Conservation (phyloP, 805 yeast species). For the Debaryomyces castellii region DNA sequence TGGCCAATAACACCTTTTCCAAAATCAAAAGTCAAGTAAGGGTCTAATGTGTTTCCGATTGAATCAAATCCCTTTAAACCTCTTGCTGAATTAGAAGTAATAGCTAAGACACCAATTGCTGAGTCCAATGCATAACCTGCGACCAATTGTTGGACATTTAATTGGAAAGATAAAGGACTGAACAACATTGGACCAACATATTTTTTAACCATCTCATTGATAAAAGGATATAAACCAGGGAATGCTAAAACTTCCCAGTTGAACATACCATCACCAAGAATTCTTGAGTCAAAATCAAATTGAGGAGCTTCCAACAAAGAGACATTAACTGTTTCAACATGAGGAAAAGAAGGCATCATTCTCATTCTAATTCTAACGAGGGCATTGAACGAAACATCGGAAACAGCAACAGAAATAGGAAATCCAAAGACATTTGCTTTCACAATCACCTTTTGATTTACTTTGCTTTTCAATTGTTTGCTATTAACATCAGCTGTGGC, state of each 20-base stretch:
- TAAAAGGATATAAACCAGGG: slow-evolving; percentile 84
- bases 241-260: slow-evolving; percentile 84
- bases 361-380: slow-evolving; percentile 78
- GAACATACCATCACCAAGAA: slow-evolving; percentile 78
- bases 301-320: slow-evolving; percentile 84
- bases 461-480: slow-evolving; percentile 80
- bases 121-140: slow-evolving; percentile 79
- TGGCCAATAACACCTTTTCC: slow-evolving; percentile 58
- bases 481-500: slow-evolving; percentile 79
- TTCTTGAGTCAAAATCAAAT: slow-evolving; percentile 75
- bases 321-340: slow-evolving; percentile 85
- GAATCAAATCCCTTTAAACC: slow-evolving; percentile 69
- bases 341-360: slow-evolving; percentile 91
- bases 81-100: slow-evolving; percentile 65
- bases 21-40: slow-evolving; percentile 76
- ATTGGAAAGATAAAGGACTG: slow-evolving; percentile 88
- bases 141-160: slow-evolving; percentile 86
- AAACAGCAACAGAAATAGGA: slow-evolving; percentile 74
- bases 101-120: slow-evolving; percentile 81
- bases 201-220: slow-evolving; percentile 81
- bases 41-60: slow-evolving; percentile 81
- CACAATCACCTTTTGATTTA: slow-evolving; percentile 77
- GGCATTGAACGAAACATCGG: slow-evolving; percentile 75
- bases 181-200: slow-evolving; percentile 87
- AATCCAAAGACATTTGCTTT: slow-evolving; percentile 83